These are phyloP conservation scores for Venturia oleaginea DNA, from an alignment of 2,329 filamentous ascomycete genomes.

Conservation along the genomic window DNA sequence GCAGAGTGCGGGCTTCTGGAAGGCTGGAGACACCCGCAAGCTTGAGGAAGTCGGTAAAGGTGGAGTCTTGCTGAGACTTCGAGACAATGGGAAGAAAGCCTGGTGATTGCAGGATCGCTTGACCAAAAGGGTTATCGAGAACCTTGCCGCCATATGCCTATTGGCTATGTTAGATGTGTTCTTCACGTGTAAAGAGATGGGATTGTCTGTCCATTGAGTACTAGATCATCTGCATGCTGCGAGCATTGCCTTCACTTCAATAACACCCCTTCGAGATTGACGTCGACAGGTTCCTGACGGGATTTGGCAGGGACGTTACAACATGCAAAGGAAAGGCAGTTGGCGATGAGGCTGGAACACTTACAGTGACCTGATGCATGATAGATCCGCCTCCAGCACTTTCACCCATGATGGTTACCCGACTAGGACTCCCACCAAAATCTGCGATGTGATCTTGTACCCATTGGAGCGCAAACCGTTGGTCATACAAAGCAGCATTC, in stretches of 20 bases:
- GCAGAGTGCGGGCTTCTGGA: slow-evolving; percentile 25
- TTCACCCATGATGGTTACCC: slow-evolving; percentile 31
- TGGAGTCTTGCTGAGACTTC: slow-evolving; percentile 22
- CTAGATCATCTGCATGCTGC: no score
- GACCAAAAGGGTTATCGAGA: slow-evolving; percentile 25
- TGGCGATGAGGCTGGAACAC: not conserved
- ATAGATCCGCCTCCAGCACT: slow-evolving; percentile 30
- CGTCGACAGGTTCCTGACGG: no score
- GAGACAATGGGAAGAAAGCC: slow-evolving; percentile 29
- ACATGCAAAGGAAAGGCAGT: not conserved
- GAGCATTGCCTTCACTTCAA: no score
- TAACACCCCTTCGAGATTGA: no score
- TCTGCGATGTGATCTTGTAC: slow-evolving; percentile 30
- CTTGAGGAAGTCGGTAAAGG: slow-evolving; percentile 24
- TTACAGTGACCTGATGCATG: slow-evolving; percentile 30
- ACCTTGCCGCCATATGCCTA: slow-evolving; percentile 27
- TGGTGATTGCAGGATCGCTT: slow-evolving; percentile 30
- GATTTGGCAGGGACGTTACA: no score
- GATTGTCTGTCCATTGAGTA: no score
- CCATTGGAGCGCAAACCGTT: slow-evolving; percentile 32
- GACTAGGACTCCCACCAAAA: slow-evolving; percentile 30
- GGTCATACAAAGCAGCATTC: slow-evolving; percentile 30
- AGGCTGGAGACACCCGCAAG: slow-evolving; percentile 27
- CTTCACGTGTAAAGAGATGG: no score
- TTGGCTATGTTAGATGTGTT: not conserved